phyloP scores from a whole-genome alignment of 2,329 filamentous ascomycete genomes.

The Intubia oerlemansii region DNA sequence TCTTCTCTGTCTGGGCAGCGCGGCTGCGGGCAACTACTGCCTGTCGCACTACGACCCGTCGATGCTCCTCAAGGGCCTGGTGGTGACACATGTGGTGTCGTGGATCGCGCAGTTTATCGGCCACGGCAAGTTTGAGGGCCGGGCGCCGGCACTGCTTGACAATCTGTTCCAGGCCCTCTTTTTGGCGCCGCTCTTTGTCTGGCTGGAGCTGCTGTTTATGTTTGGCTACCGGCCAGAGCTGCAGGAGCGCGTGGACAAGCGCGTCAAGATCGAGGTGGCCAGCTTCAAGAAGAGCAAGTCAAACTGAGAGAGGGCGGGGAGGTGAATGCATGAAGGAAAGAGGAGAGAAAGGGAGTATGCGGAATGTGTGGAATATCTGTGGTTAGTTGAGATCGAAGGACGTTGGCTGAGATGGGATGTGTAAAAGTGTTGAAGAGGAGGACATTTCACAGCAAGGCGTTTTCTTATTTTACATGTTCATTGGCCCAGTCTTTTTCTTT shows the following conservation, averaged over 20 bases:
- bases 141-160: constrained; percentile 74
- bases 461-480: too few species aligned
- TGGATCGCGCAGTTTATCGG: constrained; percentile 88
- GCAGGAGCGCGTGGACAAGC: constrained; percentile 57
- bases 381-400: too few species aligned
- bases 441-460: too few species aligned
- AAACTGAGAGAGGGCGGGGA: too few species aligned
- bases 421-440: too few species aligned
- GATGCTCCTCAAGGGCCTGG: constrained; percentile 35
- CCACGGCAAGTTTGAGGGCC: constrained; percentile 71
- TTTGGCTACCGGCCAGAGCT: constrained; percentile 81
- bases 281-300: constrained; percentile 45
- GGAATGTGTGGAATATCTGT: too few species aligned
- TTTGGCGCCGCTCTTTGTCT: constrained; percentile 88
- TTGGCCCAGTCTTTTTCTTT: too few species aligned
- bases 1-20: constrained; percentile 52
- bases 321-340: too few species aligned
- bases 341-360: too few species aligned
- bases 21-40: constrained; percentile 57
- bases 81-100: constrained; percentile 39
- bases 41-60: constrained; percentile 31
- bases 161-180: constrained; percentile 85
- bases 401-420: background rate
- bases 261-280: constrained; percentile 53
- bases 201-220: constrained; percentile 81